Percentiles rank a stretch among this genome's conserved stretches.
These are phyloP conservation scores for Haematococcus lacustris DNA, from an alignment of 139 green algal genomes.

Conservation along the genomic window DNA sequence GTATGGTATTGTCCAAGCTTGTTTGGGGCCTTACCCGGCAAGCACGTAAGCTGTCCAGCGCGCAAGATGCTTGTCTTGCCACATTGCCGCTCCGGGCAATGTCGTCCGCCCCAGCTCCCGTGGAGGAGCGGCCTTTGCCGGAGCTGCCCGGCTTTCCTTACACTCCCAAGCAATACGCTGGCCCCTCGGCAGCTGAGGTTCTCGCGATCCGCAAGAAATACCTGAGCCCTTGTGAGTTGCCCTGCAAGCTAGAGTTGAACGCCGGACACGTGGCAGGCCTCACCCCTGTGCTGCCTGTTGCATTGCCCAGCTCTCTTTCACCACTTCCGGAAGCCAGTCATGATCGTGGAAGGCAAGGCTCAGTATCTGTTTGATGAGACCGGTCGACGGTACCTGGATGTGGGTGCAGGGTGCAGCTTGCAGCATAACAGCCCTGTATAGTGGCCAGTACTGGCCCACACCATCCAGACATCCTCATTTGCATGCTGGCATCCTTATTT, in stretches of 20 bases:
- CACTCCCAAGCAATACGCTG: slow-evolving; percentile 65
- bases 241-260: background rate
- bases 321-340: slow-evolving; percentile 85
- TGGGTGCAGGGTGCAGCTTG: slow-evolving; percentile 41
- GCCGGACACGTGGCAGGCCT: background rate
- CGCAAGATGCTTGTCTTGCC: background rate
- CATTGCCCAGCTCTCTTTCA: slow-evolving; percentile 72
- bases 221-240: slow-evolving; percentile 69
- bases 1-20: background rate
- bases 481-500: background rate
- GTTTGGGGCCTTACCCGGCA: background rate
- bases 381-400: slow-evolving; percentile 85
- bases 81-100: background rate
- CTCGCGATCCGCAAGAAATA: slow-evolving; percentile 62
- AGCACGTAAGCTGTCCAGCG: background rate
- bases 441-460: too few relatives aligned
- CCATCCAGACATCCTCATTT: too few relatives aligned
- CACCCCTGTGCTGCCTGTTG: background rate
- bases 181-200: slow-evolving; percentile 77
- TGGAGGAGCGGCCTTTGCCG: background rate
- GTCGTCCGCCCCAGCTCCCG: background rate
- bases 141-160: slow-evolving; percentile 42
- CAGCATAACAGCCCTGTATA: too few relatives aligned
- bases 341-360: slow-evolving; percentile 93
- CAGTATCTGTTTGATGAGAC: slow-evolving; percentile 96